These are phyloP conservation scores for Cutaneotrichosporon spelunceum DNA, from an alignment of 1,284 basidiomycete species.

Conservation along the genomic window DNA sequence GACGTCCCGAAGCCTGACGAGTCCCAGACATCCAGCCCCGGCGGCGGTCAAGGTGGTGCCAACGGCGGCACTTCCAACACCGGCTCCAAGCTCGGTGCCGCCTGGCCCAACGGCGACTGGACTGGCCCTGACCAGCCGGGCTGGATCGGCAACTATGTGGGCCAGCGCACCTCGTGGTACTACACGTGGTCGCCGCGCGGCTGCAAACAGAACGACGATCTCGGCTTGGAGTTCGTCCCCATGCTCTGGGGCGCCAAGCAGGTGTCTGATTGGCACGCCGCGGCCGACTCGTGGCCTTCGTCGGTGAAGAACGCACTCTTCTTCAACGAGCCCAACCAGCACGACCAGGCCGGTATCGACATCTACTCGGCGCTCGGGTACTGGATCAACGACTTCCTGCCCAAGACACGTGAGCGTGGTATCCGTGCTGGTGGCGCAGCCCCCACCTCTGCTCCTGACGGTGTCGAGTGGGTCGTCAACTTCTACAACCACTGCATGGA, in stretches of 20 bases:
- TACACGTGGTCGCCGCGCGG: conserved; percentile 14
- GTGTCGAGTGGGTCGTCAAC: conserved; percentile 58
- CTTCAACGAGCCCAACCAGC: conserved; percentile 64
- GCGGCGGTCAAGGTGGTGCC: not conserved
- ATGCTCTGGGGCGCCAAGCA: conserved; percentile 66
- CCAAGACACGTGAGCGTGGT: conserved; percentile 31
- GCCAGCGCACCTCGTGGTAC: conserved; percentile 7
- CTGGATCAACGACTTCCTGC: conserved; percentile 63
- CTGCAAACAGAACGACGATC: conserved; percentile 24
- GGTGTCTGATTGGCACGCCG: conserved; percentile 36
- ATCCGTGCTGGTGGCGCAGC: conserved; percentile 53
- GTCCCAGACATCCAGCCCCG: not conserved
- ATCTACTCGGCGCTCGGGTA: conserved; percentile 34
- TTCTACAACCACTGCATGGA: conserved; percentile 58
- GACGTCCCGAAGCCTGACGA: too few species aligned
- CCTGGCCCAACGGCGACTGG: conserved; percentile 60
- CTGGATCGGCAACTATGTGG: conserved; percentile 53
- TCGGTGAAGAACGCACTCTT: conserved; percentile 60
- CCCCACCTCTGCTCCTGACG: conserved; percentile 9
- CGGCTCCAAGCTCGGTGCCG: conserved; percentile 60
- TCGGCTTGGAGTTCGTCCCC: conserved; percentile 59
- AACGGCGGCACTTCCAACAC: conserved; percentile 24
- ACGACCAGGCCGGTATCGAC: conserved; percentile 57
- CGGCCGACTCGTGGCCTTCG: conserved; percentile 51
- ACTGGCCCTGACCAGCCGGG: conserved; percentile 14